Base-by-base conservation (phyloP, 495 filamentous ascomycete genomes). In the Penicillium nucicola region DNA sequence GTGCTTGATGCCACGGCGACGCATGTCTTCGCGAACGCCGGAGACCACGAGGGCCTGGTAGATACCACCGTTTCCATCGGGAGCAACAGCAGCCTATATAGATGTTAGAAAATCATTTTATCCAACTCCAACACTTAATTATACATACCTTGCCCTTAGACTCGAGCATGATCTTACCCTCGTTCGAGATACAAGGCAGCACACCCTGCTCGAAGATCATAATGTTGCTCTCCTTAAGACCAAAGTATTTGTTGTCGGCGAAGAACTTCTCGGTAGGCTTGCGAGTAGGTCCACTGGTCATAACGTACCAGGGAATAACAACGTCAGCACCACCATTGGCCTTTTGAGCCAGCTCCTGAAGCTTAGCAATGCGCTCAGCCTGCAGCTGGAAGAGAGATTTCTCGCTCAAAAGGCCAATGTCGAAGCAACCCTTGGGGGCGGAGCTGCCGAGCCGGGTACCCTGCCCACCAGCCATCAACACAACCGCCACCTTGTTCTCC, bases 371-470 rank as follows among this genome's bases (percentile, higher is more conserved):
- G 36, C 95, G 75, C 82, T 99, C 89, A 13, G 87, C 93, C 70
- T 97, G 95, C 47, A 97, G 87, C 75, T 97, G 90, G 80, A 99
- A 99, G 22, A 99, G 83, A 0, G 89, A 88, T 75, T 99, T 99
- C 60, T 86, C 68, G 56, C 90, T 96, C 25, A 91, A 85, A 48
- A 99, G 80, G 33, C 90, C 90, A 62, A 99, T 96, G 62, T 99
- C 84, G 71, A 86, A 99, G 76, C 90, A 95, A 13, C 93, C 93
- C 75, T 99, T 99, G 50, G 93, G 93, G 5, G 84, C 91, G 15
- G 90, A 92, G 78, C 91, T 96, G 56, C 93, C 93, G 28, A 99
- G 72, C 31, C 93, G 84, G 41, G 93, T 97, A 57, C 93, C 93
- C 73, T 99, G 93, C 5, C 93, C 93, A 66, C 93, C 93, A 55